Evolutionary conservation across 2,329 filamentous ascomycete genomes (phyloP).

Genomic region (Teratosphaeria destructans): DNA sequence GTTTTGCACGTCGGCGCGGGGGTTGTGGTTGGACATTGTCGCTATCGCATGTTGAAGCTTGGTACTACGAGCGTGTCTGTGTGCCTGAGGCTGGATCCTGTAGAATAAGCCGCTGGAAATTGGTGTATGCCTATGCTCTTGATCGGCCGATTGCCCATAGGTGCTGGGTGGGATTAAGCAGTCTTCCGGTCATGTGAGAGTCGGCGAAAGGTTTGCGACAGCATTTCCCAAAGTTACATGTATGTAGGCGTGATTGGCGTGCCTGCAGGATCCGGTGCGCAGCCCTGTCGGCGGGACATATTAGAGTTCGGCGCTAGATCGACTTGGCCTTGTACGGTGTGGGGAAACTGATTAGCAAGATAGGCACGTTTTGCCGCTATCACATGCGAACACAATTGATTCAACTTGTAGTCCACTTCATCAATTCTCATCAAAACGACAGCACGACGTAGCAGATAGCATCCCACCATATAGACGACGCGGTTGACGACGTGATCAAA

Average conservation of each 20-base stretch:
- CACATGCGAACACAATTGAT: neutral
- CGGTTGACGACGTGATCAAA: neutral
- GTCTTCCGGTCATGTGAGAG: neutral
- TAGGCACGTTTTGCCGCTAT: neutral
- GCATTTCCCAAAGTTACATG: neutral
- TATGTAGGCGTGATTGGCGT: neutral
- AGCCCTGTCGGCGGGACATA: neutral
- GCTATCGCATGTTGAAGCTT: constrained; percentile 16
- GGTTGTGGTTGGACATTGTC: constrained; percentile 7
- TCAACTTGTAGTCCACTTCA: neutral
- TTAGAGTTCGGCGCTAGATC: neutral
- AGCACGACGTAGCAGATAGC: neutral
- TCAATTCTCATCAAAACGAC: neutral
- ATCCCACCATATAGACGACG: neutral
- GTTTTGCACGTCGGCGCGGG: constrained; percentile 15
- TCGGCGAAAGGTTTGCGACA: neutral
- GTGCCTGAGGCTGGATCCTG: neutral
- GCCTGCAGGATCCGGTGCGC: neutral
- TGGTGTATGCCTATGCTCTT: neutral
- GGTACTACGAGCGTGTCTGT: neutral
- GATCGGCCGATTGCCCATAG: neutral
- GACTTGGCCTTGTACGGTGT: neutral
- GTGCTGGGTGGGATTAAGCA: neutral
- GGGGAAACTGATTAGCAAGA: neutral
- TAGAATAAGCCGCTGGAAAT: neutral